Percentiles rank a stretch among this genome's conserved stretches.
Evolutionary conservation across 495 filamentous ascomycete species (phyloP).

Genomic region (Penicillium taxi): DNA sequence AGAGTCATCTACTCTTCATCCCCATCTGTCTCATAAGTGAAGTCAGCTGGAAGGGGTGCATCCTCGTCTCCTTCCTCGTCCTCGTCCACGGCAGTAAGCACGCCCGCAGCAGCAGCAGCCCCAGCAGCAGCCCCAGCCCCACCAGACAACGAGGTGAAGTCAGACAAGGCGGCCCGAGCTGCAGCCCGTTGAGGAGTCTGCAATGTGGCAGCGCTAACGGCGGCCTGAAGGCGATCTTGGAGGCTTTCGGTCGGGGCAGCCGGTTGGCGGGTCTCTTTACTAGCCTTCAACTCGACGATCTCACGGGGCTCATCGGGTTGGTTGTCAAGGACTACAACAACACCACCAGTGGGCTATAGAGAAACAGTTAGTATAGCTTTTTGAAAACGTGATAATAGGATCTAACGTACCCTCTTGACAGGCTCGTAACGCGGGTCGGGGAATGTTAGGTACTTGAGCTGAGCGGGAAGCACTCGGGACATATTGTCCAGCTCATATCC

Average conservation of each 20-base stretch:
- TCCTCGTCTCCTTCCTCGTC: slow-evolving; percentile 77
- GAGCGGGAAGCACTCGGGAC: slow-evolving; percentile 84
- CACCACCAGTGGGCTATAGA: slow-evolving; percentile 79
- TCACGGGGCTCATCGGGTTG: slow-evolving; percentile 68
- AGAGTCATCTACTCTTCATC: slow-evolving; percentile 48
- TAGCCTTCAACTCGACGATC: slow-evolving; percentile 78
- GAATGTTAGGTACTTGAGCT: slow-evolving; percentile 94
- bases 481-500: slow-evolving; percentile 96
- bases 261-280: slow-evolving; percentile 66
- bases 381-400: slow-evolving; percentile 1
- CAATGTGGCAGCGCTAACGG: slow-evolving; percentile 27
- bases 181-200: slow-evolving; percentile 36
- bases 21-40: slow-evolving; percentile 76
- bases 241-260: slow-evolving; percentile 38
- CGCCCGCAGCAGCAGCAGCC: slow-evolving; percentile 68
- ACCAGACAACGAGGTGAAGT: too few species aligned
- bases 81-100: slow-evolving; percentile 77
- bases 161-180: slow-evolving; percentile 22
- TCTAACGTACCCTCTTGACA: slow-evolving; percentile 75
- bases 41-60: slow-evolving; percentile 68
- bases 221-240: slow-evolving; percentile 37
- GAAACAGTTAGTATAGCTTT: slow-evolving; percentile 34
- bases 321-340: slow-evolving; percentile 83
- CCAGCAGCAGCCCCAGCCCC: slow-evolving; percentile 42
- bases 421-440: slow-evolving; percentile 78